Percentiles rank a stretch among this genome's conserved stretches.
Conservation (phyloP, 1,284 basidiomycete genomes). For the Boletus hoseneyae region DNA sequence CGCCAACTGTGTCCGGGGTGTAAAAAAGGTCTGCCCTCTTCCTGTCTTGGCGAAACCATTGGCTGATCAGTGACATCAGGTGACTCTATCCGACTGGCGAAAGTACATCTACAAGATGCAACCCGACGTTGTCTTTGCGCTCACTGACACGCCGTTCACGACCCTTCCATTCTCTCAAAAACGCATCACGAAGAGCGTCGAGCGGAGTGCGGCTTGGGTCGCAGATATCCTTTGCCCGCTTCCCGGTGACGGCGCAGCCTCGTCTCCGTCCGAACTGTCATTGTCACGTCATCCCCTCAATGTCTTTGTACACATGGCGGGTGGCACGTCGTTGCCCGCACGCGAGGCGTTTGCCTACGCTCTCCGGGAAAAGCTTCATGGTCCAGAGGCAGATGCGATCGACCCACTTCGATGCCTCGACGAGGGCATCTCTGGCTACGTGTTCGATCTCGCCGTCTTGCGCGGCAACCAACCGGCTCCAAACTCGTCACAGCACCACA, state of each 20-base stretch:
- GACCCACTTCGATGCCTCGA: slow-evolving; percentile 54
- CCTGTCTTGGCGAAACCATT: background rate
- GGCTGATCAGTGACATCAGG: too few relatives aligned
- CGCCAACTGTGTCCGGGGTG: slow-evolving; percentile 62
- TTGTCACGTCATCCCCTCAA: slow-evolving; percentile 32
- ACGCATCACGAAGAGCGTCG: slow-evolving; percentile 68
- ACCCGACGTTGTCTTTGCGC: slow-evolving; percentile 69
- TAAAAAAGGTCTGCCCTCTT: slow-evolving; percentile 57
- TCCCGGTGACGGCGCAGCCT: background rate
- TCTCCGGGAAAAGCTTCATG: slow-evolving; percentile 56
- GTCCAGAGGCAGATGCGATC: slow-evolving; percentile 52
- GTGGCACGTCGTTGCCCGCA: slow-evolving; percentile 52
- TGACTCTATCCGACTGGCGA: slow-evolving; percentile 54
- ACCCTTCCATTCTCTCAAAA: slow-evolving; percentile 65
- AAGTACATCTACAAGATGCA: slow-evolving; percentile 47
- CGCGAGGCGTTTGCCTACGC: slow-evolving; percentile 58
- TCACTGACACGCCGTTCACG: slow-evolving; percentile 68
- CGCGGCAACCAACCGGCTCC: slow-evolving; percentile 31
- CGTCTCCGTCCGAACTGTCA: background rate
- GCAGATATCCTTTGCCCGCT: slow-evolving; percentile 43
- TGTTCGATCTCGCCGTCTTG: slow-evolving; percentile 63
- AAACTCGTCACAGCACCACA: slow-evolving; percentile 15
- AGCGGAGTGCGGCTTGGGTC: slow-evolving; percentile 64
- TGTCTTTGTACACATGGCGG: slow-evolving; percentile 67
- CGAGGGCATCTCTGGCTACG: slow-evolving; percentile 64